phyloP scores from a whole-genome alignment of 495 filamentous ascomycete genomes.

The Acidomyces sp. region DNA sequence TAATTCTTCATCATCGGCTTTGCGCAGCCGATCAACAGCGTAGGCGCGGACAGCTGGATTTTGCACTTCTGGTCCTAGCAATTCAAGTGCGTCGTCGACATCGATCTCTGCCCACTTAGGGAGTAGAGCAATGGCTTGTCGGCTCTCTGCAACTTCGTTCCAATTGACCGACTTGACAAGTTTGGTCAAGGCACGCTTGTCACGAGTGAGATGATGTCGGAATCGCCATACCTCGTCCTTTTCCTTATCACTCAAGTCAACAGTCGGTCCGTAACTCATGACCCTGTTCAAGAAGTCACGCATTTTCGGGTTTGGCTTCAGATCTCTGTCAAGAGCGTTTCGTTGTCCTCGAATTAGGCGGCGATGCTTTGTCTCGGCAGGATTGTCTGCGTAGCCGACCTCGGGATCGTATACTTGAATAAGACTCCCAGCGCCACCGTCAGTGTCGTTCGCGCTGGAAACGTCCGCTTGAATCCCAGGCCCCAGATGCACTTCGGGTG shows the following conservation, averaged over 20 bases:
- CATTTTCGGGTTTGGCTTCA: conserved; percentile 93
- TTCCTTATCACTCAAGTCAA: conserved; percentile 73
- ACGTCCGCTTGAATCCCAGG: conserved; percentile 57
- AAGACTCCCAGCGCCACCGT: conserved; percentile 44
- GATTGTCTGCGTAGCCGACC: conserved; percentile 75
- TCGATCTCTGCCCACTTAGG: conserved; percentile 95
- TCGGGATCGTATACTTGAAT: conserved; percentile 90
- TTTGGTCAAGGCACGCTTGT: conserved; percentile 90
- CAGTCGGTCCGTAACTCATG: conserved; percentile 83
- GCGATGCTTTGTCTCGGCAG: conserved; percentile 89
- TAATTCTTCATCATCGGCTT: conserved; percentile 88
- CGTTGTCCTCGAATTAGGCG: conserved; percentile 81
- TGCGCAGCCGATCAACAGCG: conserved; percentile 79
- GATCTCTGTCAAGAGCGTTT: conserved; percentile 81
- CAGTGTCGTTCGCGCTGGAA: conserved; percentile 28
- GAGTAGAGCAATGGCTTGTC: conserved; percentile 78
- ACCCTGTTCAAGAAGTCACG: conserved; percentile 85
- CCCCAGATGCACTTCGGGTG: conserved; percentile 69
- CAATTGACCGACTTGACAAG: conserved; percentile 96
- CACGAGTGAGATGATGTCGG: conserved; percentile 77
- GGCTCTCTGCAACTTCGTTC: conserved; percentile 72
- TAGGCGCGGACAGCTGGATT: conserved; percentile 79
- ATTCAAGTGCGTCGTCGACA: conserved; percentile 88
- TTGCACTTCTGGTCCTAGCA: conserved; percentile 83
- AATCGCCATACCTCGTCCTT: conserved; percentile 97